Conservation (phyloP, 2,329 filamentous ascomycete species). For the Ophioceras dolichostomum region DNA sequence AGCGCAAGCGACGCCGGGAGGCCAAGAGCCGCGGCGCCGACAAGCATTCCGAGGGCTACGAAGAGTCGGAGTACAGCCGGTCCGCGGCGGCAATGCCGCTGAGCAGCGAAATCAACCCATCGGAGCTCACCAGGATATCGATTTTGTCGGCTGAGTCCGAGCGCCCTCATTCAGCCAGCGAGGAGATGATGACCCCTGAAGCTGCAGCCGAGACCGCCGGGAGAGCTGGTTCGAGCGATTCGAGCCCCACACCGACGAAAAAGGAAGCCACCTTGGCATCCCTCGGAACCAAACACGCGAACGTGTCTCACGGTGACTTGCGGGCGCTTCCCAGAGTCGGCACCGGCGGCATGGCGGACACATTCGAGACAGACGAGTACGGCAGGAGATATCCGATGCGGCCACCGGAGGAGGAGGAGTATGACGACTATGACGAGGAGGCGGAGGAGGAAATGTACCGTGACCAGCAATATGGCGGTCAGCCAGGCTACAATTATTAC, state of each 20-base stretch:
- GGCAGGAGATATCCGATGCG: constrained; percentile 28
- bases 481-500: constrained; percentile 33
- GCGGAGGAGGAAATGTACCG: constrained; percentile 13
- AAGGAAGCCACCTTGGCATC: constrained; percentile 41
- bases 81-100: constrained; percentile 69
- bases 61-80: constrained; percentile 34
- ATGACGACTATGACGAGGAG: constrained; percentile 31
- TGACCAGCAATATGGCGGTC: constrained; percentile 23
- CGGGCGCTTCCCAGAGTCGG: constrained; percentile 39
- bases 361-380: constrained; percentile 34
- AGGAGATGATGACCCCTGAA: constrained; percentile 49
- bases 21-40: constrained; percentile 33
- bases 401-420: no score
- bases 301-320: constrained; percentile 47
- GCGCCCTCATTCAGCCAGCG: constrained; percentile 55
- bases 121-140: constrained; percentile 78
- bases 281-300: constrained; percentile 56
- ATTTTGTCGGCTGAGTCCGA: constrained; percentile 59
- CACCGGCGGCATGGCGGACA: constrained; percentile 25
- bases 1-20: constrained; percentile 40
- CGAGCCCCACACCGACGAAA: constrained; percentile 50
- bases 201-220: constrained; percentile 40
- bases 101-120: constrained; percentile 73
- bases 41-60: constrained; percentile 35
- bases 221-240: constrained; percentile 29